A percentile compares a stretch with the other conserved stretches of the same genome.
These are phyloP conservation scores for Solanum piurae DNA, from an alignment of 257 asterid genomes.

Conservation along the genomic window DNA sequence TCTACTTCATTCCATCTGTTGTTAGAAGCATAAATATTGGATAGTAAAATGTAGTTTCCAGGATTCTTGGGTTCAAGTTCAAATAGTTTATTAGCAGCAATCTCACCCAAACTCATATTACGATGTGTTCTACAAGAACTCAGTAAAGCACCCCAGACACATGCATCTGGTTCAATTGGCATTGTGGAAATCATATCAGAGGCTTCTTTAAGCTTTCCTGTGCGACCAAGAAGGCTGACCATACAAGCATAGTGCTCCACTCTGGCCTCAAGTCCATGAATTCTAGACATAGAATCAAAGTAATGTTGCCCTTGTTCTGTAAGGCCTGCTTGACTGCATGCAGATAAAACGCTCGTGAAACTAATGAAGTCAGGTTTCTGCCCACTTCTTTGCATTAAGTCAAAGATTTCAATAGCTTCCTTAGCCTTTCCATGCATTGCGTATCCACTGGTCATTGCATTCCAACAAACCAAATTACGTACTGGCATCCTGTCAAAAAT, in stretches of 20 bases:
- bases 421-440: conserved; percentile 75
- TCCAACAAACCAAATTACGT: conserved; percentile 80
- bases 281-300: conserved; percentile 52
- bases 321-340: conserved; percentile 74
- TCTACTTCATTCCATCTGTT: conserved; percentile 70
- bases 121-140: conserved; percentile 77
- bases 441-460: conserved; percentile 72
- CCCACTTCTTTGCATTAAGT: conserved; percentile 46
- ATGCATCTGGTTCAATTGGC: conserved; percentile 80
- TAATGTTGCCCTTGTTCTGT: conserved; percentile 49
- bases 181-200: conserved; percentile 49
- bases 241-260: conserved; percentile 85
- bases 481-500: conserved; percentile 51
- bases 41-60: conserved; percentile 67
- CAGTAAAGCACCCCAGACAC: conserved; percentile 89
- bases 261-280: conserved; percentile 50
- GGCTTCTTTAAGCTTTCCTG: conserved; percentile 83
- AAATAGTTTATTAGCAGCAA: conserved; percentile 65
- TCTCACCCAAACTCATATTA: conserved; percentile 53
- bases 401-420: conserved; percentile 48
- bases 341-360: conserved; percentile 78
- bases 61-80: conserved; percentile 73
- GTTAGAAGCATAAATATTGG: conserved; percentile 80
- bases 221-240: conserved; percentile 79
- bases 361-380: conserved; percentile 64